A percentile compares a stretch with the other conserved stretches of the same genome.
Conservation (phyloP, 306 rosid genomes). For the Alnus glutinosa region DNA sequence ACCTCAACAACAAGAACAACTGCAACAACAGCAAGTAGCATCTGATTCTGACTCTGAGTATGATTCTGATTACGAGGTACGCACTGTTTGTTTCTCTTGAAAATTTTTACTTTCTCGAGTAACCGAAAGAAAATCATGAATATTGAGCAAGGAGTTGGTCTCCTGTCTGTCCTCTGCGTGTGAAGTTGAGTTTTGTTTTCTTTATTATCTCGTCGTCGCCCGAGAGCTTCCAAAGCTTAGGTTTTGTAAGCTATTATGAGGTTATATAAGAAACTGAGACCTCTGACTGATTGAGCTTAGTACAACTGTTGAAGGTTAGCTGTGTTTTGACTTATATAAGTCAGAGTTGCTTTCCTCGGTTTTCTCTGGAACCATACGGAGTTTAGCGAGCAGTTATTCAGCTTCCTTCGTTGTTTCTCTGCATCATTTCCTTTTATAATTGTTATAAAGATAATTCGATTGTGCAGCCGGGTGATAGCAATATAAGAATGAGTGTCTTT, state of each 20-base stretch:
- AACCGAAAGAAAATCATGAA: neutral
- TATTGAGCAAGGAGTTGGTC: neutral
- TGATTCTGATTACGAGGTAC: constrained; percentile 31
- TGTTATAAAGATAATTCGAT: neutral
- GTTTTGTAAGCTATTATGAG: neutral
- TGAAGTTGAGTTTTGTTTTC: neutral
- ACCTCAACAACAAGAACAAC: neutral
- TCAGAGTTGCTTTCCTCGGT: neutral
- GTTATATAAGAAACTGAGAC: neutral
- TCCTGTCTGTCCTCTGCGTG: neutral
- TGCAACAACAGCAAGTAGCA: neutral
- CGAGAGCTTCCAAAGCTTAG: neutral
- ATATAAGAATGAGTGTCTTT: neutral
- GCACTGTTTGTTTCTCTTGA: neutral
- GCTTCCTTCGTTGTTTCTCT: neutral
- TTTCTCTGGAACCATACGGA: neutral
- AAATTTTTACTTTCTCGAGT: neutral
- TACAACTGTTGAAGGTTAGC: neutral
- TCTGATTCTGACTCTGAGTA: constrained; percentile 43
- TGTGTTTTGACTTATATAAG: neutral
- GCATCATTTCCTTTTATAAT: neutral
- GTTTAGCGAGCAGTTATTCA: neutral
- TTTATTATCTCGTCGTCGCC: neutral
- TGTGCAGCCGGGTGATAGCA: neutral
- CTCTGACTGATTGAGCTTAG: neutral